Percentiles rank a stretch among this genome's conserved stretches.
Conservation (phyloP, 2,329 filamentous ascomycete genomes). For the Rosellinia necatrix region DNA sequence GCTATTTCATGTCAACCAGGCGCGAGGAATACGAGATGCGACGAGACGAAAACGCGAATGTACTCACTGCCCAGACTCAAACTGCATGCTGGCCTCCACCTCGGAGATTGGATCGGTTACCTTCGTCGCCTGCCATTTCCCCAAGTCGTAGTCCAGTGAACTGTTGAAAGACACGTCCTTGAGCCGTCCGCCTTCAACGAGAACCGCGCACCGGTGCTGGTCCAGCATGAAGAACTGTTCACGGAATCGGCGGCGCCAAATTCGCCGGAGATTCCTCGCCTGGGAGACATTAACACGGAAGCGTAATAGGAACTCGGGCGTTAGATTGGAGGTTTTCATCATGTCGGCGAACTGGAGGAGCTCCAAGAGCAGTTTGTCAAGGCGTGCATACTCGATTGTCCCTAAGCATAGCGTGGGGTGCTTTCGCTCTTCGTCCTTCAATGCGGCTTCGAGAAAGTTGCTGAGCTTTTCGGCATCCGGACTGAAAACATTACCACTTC, state of each 20-base stretch:
- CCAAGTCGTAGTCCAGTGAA: constrained; percentile 37
- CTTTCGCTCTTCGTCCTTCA: constrained; percentile 45
- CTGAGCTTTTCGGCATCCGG: constrained; percentile 44
- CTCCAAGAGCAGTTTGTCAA: constrained; percentile 49
- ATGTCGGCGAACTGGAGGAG: constrained; percentile 47
- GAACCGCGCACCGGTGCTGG: constrained; percentile 44
- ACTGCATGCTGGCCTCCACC: constrained; percentile 47
- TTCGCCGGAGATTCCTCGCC: constrained; percentile 47
- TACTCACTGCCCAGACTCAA: constrained; percentile 56
- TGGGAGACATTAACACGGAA: constrained; percentile 43
- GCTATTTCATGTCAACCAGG: constrained; percentile 40
- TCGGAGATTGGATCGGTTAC: constrained; percentile 44
- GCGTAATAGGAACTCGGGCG: constrained; percentile 35
- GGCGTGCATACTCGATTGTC: constrained; percentile 44
- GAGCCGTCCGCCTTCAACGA: constrained; percentile 46
- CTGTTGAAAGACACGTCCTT: constrained; percentile 48
- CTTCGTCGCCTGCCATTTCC: constrained; percentile 45
- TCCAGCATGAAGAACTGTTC: constrained; percentile 53
- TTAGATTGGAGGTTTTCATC: constrained; percentile 39
- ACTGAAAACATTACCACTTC: constrained; percentile 40
- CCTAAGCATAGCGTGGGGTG: constrained; percentile 45
- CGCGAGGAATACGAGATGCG: too few species aligned
- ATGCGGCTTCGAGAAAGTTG: constrained; percentile 45
- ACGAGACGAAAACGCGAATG: background rate
- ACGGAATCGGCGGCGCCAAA: constrained; percentile 51